Base-by-base conservation (phyloP, 1,284 basidiomycete species). In the Naganishia sp. region DNA sequence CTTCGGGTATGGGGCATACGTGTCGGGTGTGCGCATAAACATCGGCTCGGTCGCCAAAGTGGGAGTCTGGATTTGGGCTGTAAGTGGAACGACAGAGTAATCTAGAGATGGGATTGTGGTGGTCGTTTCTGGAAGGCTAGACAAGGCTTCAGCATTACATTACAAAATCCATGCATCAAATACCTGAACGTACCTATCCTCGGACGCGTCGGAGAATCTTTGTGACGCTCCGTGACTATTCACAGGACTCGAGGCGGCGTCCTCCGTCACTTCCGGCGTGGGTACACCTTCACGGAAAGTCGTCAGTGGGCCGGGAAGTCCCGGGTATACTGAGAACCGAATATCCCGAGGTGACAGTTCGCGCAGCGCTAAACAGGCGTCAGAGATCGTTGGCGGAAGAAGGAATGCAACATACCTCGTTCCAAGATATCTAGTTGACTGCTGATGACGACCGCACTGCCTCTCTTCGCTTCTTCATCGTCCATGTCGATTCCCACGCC, bases 381-480 rank as follows among this genome's bases (percentile, higher is more conserved):
- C 16, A 49, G 57, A 61, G 31, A 33, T 16, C n/a, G n/a, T 25
- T 33, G 23, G 36, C 25, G 31, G 13, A n/a, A 6, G 23, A 4
- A n/a, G 7, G 1, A 15, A 33, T 39, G 13, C 11, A 11, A 69
- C 75, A 72, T 55, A 77, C 76, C 74, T 69, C 71, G 72, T 69
- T 80, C 79, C 11, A 80, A 70, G 59, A 74, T 72, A 66, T 77
- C 77, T 45, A 80, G 69, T 67, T 79, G 74, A 25, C 79, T 77
- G 23, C 73, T 74, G 75, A 80, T 79, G 50, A 80, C 74, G 21
- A 78, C 43, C 2, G 75, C 76, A 63, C 77, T 78, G 9, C 74
- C 77, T 43, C 78, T 68, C 70, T 76, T 75, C 36, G 36, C 36
- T 56, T 75, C 75, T 18, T 68, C 50, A 25, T 69, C 71, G 16